A percentile compares a stretch with the other conserved stretches of the same genome.
phyloP scores from a whole-genome alignment of 495 filamentous ascomycete species.

The Clavariopsis aquatica region DNA sequence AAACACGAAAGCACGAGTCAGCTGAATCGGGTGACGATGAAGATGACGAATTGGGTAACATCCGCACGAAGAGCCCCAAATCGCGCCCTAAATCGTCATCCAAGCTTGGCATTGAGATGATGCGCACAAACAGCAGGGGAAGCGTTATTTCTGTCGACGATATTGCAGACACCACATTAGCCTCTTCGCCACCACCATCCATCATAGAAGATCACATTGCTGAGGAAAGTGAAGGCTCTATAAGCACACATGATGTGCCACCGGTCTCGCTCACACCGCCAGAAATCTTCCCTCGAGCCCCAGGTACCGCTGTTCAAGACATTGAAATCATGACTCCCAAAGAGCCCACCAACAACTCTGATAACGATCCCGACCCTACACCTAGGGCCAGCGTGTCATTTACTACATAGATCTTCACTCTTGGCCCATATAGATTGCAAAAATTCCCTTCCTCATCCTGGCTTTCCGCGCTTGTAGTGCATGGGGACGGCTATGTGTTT shows the following conservation, averaged over 20 bases:
- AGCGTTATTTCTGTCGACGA: constrained; percentile 64
- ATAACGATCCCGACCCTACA: constrained; percentile 33
- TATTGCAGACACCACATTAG: constrained; percentile 33
- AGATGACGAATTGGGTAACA: constrained; percentile 79
- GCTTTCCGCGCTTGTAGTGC: neutral
- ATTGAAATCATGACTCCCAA: constrained; percentile 46
- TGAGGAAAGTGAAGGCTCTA: constrained; percentile 31
- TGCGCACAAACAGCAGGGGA: constrained; percentile 89
- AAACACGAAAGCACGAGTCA: constrained; percentile 73
- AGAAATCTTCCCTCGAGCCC: constrained; percentile 44
- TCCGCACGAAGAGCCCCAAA: constrained; percentile 61
- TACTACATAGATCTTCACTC: constrained; percentile 16
- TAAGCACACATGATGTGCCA: constrained; percentile 32
- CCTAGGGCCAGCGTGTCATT: constrained; percentile 25
- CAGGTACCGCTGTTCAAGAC: constrained; percentile 43
- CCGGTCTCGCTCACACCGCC: constrained; percentile 48
- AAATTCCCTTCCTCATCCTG: neutral
- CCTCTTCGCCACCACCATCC: constrained; percentile 37
- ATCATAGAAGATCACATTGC: constrained; percentile 36
- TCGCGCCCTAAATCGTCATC: constrained; percentile 59
- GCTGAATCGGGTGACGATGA: constrained; percentile 90
- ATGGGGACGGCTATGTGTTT: neutral
- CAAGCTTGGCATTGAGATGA: constrained; percentile 91
- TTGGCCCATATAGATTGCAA: neutral
- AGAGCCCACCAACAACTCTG: constrained; percentile 2